phyloP scores from a whole-genome alignment of 2,329 filamentous ascomycete species.

The Nakataea oryzae region DNA sequence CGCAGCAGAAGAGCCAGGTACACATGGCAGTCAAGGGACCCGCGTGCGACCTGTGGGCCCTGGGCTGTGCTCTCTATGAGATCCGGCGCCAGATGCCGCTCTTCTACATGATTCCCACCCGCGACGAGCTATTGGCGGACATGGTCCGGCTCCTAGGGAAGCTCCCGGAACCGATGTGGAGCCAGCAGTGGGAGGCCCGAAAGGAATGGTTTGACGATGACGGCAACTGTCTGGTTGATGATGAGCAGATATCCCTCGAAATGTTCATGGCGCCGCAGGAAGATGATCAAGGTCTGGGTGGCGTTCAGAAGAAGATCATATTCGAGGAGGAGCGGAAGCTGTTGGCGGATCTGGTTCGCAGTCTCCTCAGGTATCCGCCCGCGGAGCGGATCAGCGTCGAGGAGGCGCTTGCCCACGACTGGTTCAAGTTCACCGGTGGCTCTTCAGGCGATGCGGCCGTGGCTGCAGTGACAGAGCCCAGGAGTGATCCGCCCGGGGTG shows the following conservation, averaged over 20 bases:
- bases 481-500: too few relatives aligned
- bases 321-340: neutral
- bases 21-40: conserved; percentile 3
- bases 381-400: neutral
- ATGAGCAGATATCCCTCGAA: neutral
- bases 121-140: neutral
- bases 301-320: neutral
- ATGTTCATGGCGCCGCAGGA: neutral
- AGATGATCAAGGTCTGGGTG: neutral
- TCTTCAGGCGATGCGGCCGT: neutral
- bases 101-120: conserved; percentile 6
- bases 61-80: conserved; percentile 8
- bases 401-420: neutral
- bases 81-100: conserved; percentile 7
- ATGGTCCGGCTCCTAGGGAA: neutral
- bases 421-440: neutral
- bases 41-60: conserved; percentile 7
- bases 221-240: neutral
- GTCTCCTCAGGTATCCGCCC: neutral
- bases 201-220: neutral
- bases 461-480: too few relatives aligned
- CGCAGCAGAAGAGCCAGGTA: neutral
- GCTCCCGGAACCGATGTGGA: neutral
- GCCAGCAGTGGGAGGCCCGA: neutral
- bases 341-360: neutral